These are phyloP conservation scores for Trichosporon sp. DNA, from an alignment of 1,284 basidiomycete species.

Conservation along the genomic window DNA sequence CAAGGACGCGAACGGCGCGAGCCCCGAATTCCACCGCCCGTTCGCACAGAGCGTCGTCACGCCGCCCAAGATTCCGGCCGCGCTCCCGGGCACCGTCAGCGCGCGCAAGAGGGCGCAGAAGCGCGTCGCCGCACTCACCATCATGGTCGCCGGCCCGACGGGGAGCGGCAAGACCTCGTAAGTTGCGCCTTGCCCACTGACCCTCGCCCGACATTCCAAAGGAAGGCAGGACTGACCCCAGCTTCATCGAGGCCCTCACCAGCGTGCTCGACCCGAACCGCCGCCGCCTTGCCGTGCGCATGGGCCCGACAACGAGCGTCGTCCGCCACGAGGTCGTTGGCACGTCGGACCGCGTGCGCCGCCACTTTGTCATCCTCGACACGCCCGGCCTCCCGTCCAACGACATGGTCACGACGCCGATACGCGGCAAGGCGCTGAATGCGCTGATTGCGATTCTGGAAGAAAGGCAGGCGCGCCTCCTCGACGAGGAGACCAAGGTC, in stretches of 20 bases:
- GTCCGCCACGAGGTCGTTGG: conserved; percentile 12
- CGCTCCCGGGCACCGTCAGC: neutral
- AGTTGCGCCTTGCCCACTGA: neutral
- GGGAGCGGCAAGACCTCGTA: conserved; percentile 43
- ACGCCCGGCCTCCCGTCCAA: conserved; percentile 36
- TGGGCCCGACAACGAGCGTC: conserved; percentile 12
- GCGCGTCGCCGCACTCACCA: conserved; percentile 29
- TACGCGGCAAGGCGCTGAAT: conserved; percentile 26
- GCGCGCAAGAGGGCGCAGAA: conserved; percentile 12
- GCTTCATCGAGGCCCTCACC: conserved; percentile 19
- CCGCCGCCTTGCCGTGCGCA: conserved; percentile 5
- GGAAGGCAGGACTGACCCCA: conserved; percentile 11
- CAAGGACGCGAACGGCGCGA: conserved; percentile 7
- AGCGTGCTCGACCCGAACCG: conserved; percentile 14
- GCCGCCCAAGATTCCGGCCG: neutral
- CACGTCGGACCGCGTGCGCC: conserved; percentile 8
- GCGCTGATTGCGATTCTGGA: conserved; percentile 39
- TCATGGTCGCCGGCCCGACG: conserved; percentile 39
- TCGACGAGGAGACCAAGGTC: conserved; percentile 42
- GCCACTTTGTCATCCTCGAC: conserved; percentile 28
- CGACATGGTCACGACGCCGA: neutral
- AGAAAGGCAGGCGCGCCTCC: conserved; percentile 33
- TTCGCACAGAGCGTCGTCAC: conserved; percentile 28
- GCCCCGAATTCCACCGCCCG: conserved; percentile 35
- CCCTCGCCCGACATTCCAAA: no score